phyloP scores from a whole-genome alignment of 2,329 filamentous ascomycete species.

The Metarhizium anisopliae region DNA sequence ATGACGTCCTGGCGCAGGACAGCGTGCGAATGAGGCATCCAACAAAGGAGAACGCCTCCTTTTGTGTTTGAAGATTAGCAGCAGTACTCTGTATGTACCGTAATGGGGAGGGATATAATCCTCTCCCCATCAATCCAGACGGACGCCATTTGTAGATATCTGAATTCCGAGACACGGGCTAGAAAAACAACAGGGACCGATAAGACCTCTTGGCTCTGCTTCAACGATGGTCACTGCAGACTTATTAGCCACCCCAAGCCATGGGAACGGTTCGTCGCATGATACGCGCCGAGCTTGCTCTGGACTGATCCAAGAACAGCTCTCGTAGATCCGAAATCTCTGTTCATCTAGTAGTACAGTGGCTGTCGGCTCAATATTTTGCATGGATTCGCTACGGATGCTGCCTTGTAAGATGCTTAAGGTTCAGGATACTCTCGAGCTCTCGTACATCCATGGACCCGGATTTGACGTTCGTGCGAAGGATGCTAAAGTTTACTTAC shows the following conservation, averaged over 20 bases:
- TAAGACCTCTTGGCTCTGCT: too few relatives aligned
- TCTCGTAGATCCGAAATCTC: neutral
- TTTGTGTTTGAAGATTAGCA: neutral
- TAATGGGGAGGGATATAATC: neutral
- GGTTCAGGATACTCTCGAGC: neutral
- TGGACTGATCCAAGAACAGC: neutral
- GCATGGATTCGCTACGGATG: neutral
- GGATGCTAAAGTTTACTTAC: neutral
- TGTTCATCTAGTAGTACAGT: neutral
- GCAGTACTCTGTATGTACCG: neutral
- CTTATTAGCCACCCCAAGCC: too few relatives aligned
- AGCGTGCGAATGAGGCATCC: neutral
- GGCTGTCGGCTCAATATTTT: neutral
- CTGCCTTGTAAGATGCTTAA: neutral
- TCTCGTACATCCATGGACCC: neutral
- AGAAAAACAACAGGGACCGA: too few relatives aligned
- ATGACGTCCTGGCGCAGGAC: constrained; percentile 8
- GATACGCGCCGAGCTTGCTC: neutral
- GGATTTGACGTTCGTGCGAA: neutral
- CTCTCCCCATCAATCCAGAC: neutral
- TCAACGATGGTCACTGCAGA: too few relatives aligned
- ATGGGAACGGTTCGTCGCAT: too few relatives aligned
- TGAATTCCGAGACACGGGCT: neutral
- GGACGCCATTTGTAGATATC: neutral
- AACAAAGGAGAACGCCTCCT: neutral